Base-by-base conservation (phyloP, 768 basidiomycete species). In the Calocybe indica region DNA sequence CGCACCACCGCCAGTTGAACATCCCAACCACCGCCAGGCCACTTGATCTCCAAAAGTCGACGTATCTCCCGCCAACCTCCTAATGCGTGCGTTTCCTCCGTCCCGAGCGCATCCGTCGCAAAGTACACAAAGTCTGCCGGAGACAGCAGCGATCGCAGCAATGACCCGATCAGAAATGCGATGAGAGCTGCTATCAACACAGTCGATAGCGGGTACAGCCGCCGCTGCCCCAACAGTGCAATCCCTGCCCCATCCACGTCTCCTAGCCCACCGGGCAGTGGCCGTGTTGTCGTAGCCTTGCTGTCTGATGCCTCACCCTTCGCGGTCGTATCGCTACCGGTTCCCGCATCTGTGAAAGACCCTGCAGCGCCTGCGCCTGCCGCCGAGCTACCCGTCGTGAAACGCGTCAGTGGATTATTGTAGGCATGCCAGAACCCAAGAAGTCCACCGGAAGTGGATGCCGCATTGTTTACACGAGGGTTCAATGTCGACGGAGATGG, bases 81-180 rank as follows among this genome's bases (percentile, higher is more conserved):
- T 28, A 62, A 62, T 13, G 58, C 54, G 39, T 63, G 67, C 56
- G 66, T 69, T 47, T 73, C 76, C 60, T 77, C 79, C 46, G 68
- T 75, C 51, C 80, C 78, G 59, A 65, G 61, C 52, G 75, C 52
- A 55, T 83, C 80, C 53, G 71, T 73, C 55, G 78, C 84, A 37
- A 90, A 80, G 62, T 92, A 85, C 38, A 93, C 82, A 68, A 92
- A 94, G 66, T 96, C 95, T 11, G 86, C 89, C 38, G 95, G 90
- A 5, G 85, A 88, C 35, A 97, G 71, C 52, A 98, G 73, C 12
- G 90, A 92, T 47, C 95, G 80, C 51, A 96, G 68, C 47, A 98
- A 70, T 28, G 92, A 94, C 48, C 95, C 95, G 57, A 97, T 78
- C 58, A 98, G 70, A 65, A 98, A 93, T 28, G 88, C 85, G 56